Evolutionary conservation across 768 basidiomycete species (phyloP), one percentile per base, ranked within the genome.

Genomic region (Trametes maxima): DNA sequence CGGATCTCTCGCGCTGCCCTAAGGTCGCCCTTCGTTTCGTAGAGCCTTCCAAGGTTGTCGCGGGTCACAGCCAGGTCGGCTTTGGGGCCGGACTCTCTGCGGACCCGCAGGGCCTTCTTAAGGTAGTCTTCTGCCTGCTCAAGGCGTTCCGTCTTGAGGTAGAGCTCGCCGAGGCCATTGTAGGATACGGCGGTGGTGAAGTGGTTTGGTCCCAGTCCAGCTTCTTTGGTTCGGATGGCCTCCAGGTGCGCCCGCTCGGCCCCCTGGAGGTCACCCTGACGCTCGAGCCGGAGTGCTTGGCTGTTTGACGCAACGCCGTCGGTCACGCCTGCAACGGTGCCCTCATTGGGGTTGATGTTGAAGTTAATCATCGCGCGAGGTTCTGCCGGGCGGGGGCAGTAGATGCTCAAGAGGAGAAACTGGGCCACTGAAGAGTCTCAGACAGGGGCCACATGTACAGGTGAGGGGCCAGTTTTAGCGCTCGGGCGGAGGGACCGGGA

Each of bases 121-220:
- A 79, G 67, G 54, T 77, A 71, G 3, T 68, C 69, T 65, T 79
- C 76, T 0, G 79, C 77, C 7, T 78, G 73, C 50, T 73, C 73
- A 16, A 77, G 63, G 33, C 68, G 73, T 25, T 66, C 71, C 68
- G 74, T 71, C 44, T 69, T 68, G n/a, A 75, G 67, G 56, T 77
- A 76, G 3, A 75, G 58, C 57, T 78, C 76, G 35, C 73, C 78
- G 1, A 79, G 67, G 17, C 68, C 70, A 54, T 78, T 75, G 50
- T 68, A 70, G 16, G 72, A 69, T 25, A 76, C 39, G 56, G 75
- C 59, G 24, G 64, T 65, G 3, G 67, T 57, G 17, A 64, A 19
- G 22, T 67, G 6, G 12, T 73, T 58, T n/a, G 57, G 45, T 4
- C 76, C 75, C 55, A 67, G 35, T 10, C 55, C 40, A 8, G 44